A percentile compares a stretch with the other conserved stretches of the same genome.
Evolutionary conservation across 2,329 filamentous ascomycete genomes (phyloP).

Genomic region (Colletotrichum falcatum): DNA sequence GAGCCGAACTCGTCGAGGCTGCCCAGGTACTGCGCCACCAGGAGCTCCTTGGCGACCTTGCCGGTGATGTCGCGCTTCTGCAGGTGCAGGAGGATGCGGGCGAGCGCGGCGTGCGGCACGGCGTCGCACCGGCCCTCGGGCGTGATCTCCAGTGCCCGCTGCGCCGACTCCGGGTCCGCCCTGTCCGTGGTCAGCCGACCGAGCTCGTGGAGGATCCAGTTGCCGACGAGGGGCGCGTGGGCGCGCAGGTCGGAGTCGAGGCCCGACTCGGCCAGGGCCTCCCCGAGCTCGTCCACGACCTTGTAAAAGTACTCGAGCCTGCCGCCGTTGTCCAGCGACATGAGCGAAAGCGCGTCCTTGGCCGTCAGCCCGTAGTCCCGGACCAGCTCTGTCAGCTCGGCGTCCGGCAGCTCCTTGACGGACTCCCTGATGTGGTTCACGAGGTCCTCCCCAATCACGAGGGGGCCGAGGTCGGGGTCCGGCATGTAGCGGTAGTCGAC

Average conservation of each 20-base stretch:
- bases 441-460: conserved; percentile 79
- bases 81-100: conserved; percentile 64
- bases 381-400: conserved; percentile 72
- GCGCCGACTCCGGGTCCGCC: conserved; percentile 45
- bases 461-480: conserved; percentile 87
- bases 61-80: conserved; percentile 63
- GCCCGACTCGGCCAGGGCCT: conserved; percentile 21
- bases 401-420: conserved; percentile 79
- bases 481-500: conserved; percentile 99
- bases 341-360: conserved; percentile 86
- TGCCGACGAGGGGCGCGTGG: conserved; percentile 64
- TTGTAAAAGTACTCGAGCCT: conserved; percentile 85
- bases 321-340: conserved; percentile 81
- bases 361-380: conserved; percentile 74
- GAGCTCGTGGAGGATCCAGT: conserved; percentile 82
- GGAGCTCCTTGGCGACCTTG: conserved; percentile 68
- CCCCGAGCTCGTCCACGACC: conserved; percentile 65
- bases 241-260: conserved; percentile 46
- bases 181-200: conserved; percentile 73
- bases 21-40: conserved; percentile 64
- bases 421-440: conserved; percentile 71
- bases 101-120: conserved; percentile 60
- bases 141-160: conserved; percentile 52
- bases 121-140: conserved; percentile 60
- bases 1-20: conserved; percentile 54